Percentiles rank a stretch among this genome's conserved stretches.
phyloP scores from a whole-genome alignment of 2,329 filamentous ascomycete genomes.

The Monilinia aucupariae region DNA sequence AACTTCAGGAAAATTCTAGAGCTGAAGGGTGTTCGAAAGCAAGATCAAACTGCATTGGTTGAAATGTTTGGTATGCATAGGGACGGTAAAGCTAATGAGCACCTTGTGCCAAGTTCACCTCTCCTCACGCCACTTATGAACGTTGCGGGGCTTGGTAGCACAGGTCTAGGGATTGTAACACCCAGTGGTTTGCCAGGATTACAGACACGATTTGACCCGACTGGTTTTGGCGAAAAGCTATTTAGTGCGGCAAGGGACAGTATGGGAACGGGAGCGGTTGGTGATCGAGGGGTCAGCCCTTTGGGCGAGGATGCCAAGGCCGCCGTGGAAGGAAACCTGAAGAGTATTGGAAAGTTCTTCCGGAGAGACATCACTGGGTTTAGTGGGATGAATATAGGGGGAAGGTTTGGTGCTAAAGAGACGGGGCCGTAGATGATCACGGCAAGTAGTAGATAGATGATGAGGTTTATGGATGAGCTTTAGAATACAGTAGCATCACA shows the following conservation, averaged over 20 bases:
- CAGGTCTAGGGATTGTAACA: slow-evolving; percentile 42
- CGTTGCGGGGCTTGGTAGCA: slow-evolving; percentile 41
- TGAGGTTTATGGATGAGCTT: background rate
- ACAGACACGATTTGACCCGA: slow-evolving; percentile 67
- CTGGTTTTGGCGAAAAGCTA: slow-evolving; percentile 77
- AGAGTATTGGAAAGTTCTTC: slow-evolving; percentile 96
- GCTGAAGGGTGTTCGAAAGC: slow-evolving; percentile 83
- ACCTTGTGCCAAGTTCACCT: slow-evolving; percentile 64
- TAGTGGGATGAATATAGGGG: slow-evolving; percentile 58
- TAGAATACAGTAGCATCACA: background rate
- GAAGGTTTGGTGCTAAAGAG: slow-evolving; percentile 40
- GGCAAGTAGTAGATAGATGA: slow-evolving; percentile 19
- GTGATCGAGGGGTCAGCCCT: slow-evolving; percentile 22
- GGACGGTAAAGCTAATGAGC: slow-evolving; percentile 64
- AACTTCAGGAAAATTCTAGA: slow-evolving; percentile 98
- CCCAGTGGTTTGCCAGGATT: slow-evolving; percentile 38
- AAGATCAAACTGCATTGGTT: slow-evolving; percentile 74
- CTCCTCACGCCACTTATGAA: slow-evolving; percentile 63
- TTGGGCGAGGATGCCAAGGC: slow-evolving; percentile 49
- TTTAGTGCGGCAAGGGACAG: slow-evolving; percentile 81
- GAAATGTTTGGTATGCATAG: slow-evolving; percentile 80
- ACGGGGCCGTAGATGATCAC: slow-evolving; percentile 24
- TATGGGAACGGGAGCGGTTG: slow-evolving; percentile 47
- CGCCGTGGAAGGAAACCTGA: slow-evolving; percentile 87
- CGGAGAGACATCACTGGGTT: slow-evolving; percentile 76